Conservation (phyloP, 2,329 filamentous ascomycete species). For the Pseudogymnoascus sp. region DNA sequence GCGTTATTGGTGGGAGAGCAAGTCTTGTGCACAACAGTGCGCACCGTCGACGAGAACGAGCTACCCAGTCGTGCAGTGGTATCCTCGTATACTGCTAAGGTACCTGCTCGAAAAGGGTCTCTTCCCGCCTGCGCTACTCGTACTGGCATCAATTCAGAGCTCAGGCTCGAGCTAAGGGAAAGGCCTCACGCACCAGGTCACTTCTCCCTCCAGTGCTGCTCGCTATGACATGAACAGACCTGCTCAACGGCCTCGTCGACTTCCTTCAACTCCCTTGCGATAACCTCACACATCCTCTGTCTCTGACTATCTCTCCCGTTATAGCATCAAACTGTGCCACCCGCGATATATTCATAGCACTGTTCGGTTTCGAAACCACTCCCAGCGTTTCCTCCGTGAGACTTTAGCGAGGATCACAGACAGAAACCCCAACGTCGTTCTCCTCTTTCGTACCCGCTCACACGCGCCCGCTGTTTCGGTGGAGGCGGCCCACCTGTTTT, state of each 20-base stretch:
- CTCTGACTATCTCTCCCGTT: not conserved
- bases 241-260: not conserved
- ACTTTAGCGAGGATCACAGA: not conserved
- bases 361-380: not conserved
- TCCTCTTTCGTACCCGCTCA: not conserved
- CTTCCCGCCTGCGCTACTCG: not conserved
- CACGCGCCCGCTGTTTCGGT: constrained; percentile 1
- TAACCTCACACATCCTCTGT: not conserved
- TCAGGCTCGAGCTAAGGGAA: not conserved
- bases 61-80: not conserved
- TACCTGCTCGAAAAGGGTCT: not conserved
- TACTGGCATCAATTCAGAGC: constrained; percentile 1
- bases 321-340: not conserved
- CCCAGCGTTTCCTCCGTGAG: not conserved
- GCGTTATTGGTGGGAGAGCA: not conserved
- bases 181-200: not conserved
- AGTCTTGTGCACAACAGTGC: not conserved
- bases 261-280: not conserved
- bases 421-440: not conserved
- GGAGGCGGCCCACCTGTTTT: constrained; percentile 3
- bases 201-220: not conserved
- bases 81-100: not conserved
- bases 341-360: not conserved
- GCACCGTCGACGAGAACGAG: not conserved
- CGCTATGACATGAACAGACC: not conserved